Evolutionary conservation across 192 early-diverging fungal genomes (phyloP).

Genomic region (Backusella tarrabulga): DNA sequence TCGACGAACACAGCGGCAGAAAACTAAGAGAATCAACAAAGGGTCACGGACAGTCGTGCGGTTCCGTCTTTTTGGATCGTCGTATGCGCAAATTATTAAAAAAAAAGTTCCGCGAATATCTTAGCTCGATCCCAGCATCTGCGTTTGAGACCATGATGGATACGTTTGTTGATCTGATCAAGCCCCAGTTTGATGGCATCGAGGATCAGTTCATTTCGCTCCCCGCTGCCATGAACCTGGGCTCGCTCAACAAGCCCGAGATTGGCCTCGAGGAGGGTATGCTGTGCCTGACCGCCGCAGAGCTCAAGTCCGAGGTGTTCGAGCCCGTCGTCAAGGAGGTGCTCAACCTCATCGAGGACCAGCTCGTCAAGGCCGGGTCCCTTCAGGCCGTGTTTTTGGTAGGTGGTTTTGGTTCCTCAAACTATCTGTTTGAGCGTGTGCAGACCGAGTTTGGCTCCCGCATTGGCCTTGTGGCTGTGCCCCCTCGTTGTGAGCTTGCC

Average conservation of each 20-base stretch:
- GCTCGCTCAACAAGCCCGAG: constrained; percentile 41
- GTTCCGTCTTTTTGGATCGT: constrained; percentile 47
- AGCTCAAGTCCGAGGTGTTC: constrained; percentile 50
- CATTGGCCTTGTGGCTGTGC: constrained; percentile 49
- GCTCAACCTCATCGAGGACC: constrained; percentile 46
- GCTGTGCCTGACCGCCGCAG: constrained; percentile 47
- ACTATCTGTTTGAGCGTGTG: constrained; percentile 51
- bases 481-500: constrained; percentile 53
- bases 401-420: constrained; percentile 56
- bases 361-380: constrained; percentile 39
- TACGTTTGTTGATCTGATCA: constrained; percentile 53
- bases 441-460: constrained; percentile 41
- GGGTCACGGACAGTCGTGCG: constrained; percentile 49
- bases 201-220: constrained; percentile 46
- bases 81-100: constrained; percentile 48
- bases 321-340: constrained; percentile 56
- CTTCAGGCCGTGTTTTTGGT: constrained; percentile 53
- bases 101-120: constrained; percentile 45
- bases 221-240: constrained; percentile 48
- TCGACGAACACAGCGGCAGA: constrained; percentile 45
- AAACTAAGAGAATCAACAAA: constrained; percentile 42
- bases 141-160: constrained; percentile 55
- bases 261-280: constrained; percentile 51
- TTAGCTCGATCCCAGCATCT: constrained; percentile 41
- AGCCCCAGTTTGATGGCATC: constrained; percentile 51